These are phyloP conservation scores for Pythium aphanidermatum DNA, from an alignment of 352 stramenopile genomes.

Conservation along the genomic window DNA sequence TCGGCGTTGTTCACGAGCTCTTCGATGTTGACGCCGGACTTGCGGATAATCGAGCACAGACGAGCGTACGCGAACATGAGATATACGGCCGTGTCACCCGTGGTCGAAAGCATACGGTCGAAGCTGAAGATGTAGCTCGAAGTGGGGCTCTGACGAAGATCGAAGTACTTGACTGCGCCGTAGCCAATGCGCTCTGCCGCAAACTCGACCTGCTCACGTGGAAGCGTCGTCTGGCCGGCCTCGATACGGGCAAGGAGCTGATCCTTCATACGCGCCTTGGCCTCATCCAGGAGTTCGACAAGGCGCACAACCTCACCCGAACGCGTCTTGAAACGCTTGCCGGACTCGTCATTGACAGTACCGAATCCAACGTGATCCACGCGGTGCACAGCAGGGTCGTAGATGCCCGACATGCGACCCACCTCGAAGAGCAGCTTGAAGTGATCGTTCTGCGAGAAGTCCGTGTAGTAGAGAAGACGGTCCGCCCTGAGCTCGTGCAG, in stretches of 20 bases:
- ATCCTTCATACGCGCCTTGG: conserved; percentile 92
- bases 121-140: conserved; percentile 99
- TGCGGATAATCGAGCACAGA: conserved; percentile 95
- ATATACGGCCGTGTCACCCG: conserved; percentile 99
- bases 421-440: conserved; percentile 85
- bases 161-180: conserved; percentile 99
- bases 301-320: conserved; percentile 97
- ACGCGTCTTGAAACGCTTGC: conserved; percentile 97
- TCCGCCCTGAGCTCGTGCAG: conserved; percentile 79
- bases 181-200: conserved; percentile 97
- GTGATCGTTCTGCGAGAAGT: conserved; percentile 86
- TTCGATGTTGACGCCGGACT: conserved; percentile 86
- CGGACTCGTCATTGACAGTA: conserved; percentile 83
- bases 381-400: conserved; percentile 77
- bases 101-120: conserved; percentile 99
- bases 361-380: conserved; percentile 82
- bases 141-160: conserved; percentile 96
- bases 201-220: conserved; percentile 89
- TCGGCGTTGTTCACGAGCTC: conserved; percentile 47
- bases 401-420: conserved; percentile 65
- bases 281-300: conserved; percentile 98
- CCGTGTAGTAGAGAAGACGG: conserved; percentile 82
- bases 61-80: conserved; percentile 99
- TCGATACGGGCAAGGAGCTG: conserved; percentile 90
- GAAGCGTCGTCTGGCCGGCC: conserved; percentile 83